Conservation (phyloP, 2,329 filamentous ascomycete genomes). For the Fusarium begoniae region DNA sequence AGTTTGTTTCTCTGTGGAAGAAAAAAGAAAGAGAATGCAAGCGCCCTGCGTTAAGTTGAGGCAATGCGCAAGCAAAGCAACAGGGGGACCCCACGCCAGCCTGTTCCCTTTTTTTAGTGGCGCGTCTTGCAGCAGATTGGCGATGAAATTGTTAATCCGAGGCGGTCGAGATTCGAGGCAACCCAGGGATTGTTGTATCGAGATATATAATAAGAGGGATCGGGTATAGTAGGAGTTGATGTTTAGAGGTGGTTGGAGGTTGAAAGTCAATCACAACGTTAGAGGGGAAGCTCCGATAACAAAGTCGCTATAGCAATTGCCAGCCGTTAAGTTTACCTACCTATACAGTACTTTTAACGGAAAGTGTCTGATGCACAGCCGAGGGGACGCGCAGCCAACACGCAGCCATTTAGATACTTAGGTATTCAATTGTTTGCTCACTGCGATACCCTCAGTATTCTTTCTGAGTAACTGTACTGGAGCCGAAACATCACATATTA, state of each 20-base stretch:
- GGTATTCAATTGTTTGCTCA: neutral
- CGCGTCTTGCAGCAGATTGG: slow-evolving; percentile 16
- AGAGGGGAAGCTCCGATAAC: neutral
- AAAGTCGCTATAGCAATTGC: slow-evolving; percentile 10
- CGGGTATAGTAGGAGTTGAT: neutral
- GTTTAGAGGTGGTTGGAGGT: neutral
- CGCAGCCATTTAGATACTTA: neutral
- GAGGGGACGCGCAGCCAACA: neutral
- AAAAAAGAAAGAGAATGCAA: neutral
- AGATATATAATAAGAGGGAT: neutral
- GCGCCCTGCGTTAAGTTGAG: slow-evolving; percentile 16
- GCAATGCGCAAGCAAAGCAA: slow-evolving; percentile 23
- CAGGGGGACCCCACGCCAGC: slow-evolving; percentile 31
- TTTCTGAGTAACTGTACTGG: neutral
- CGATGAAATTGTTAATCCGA: slow-evolving; percentile 11
- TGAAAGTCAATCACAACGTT: neutral
- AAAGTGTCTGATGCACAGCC: slow-evolving; percentile 7
- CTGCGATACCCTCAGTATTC: neutral
- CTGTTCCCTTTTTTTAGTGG: slow-evolving; percentile 33
- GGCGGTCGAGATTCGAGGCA: slow-evolving; percentile 8
- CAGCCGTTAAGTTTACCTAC: neutral
- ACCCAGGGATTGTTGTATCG: slow-evolving; percentile 11
- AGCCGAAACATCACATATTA: neutral
- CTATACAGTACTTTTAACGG: neutral
- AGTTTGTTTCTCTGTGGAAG: neutral